Percentiles rank a stretch among this genome's conserved stretches.
Evolutionary conservation across 2,329 filamentous ascomycete genomes (phyloP).

Genomic region (Alternaria dauci): DNA sequence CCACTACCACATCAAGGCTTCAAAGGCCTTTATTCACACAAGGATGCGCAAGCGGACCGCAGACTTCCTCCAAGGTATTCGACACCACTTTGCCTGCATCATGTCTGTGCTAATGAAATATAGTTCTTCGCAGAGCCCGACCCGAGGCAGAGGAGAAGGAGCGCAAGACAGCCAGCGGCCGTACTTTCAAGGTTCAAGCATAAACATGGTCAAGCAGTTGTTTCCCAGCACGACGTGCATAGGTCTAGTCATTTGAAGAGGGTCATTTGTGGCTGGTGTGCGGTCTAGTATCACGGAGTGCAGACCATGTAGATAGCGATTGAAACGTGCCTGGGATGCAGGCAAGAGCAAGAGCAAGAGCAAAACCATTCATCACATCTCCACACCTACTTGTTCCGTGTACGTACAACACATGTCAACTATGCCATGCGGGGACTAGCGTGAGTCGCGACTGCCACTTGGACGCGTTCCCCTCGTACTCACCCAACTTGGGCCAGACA

Average conservation of each 20-base stretch:
- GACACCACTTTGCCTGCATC: not conserved
- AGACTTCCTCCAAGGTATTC: slow-evolving; percentile 93
- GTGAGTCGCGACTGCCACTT: slow-evolving; percentile 29
- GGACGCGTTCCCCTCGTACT: slow-evolving; percentile 28
- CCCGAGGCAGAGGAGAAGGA: slow-evolving; percentile 98
- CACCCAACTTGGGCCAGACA: slow-evolving; percentile 16
- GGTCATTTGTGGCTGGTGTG: not conserved
- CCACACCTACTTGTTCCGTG: not conserved
- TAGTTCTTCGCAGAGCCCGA: slow-evolving; percentile 93
- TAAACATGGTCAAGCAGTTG: slow-evolving; percentile 13
- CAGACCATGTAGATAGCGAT: slow-evolving; percentile 1
- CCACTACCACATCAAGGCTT: slow-evolving; percentile 99
- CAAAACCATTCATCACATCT: not conserved
- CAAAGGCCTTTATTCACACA: slow-evolving; percentile 98
- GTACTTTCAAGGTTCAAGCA: slow-evolving; percentile 79
- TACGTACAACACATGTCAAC: not conserved
- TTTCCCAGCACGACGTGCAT: not conserved
- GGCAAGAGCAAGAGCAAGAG: not conserved
- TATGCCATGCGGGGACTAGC: slow-evolving; percentile 14
- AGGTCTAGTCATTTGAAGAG: not conserved
- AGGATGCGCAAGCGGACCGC: slow-evolving; percentile 97
- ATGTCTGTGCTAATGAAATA: slow-evolving; percentile 46
- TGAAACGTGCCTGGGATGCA: not conserved
- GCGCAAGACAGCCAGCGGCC: slow-evolving; percentile 95
- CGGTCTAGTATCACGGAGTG: not conserved